Conservation (phyloP, 202 grass and related monocot genomes). For the Hordeum pubiflorum region DNA sequence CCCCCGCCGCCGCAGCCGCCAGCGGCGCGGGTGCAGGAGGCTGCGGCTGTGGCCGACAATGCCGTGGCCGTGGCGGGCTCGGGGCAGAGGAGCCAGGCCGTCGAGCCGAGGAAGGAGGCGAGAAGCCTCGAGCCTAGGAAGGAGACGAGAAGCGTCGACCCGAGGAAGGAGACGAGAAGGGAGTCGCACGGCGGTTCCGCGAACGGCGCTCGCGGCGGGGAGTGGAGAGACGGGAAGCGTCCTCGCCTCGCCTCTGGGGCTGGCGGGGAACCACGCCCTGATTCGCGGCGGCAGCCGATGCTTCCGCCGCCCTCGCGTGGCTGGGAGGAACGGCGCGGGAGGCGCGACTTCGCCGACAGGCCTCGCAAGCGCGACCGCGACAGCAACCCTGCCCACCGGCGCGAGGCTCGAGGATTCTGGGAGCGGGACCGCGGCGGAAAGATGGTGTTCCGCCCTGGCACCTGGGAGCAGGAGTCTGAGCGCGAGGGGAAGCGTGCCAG, state of each 20-base stretch:
- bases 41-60: constrained; percentile 27
- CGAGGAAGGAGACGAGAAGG: constrained; percentile 22
- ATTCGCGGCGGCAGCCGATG: constrained; percentile 30
- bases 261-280: constrained; percentile 12
- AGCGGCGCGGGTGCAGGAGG: neutral
- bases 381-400: constrained; percentile 24
- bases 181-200: constrained; percentile 5
- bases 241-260: neutral
- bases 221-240: constrained; percentile 47
- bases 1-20: neutral
- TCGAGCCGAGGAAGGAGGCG: constrained; percentile 10
- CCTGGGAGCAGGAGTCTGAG: constrained; percentile 65
- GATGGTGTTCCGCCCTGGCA: constrained; percentile 72
- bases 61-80: neutral
- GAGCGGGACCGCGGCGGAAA: constrained; percentile 77
- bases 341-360: constrained; percentile 47
- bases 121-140: neutral
- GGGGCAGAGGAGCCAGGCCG: neutral
- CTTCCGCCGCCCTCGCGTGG: constrained; percentile 10
- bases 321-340: constrained; percentile 38
- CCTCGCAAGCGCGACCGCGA: constrained; percentile 66
- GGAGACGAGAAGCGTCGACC: neutral
- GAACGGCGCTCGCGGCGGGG: neutral
- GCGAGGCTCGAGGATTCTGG: constrained; percentile 75
- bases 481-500: constrained; percentile 59